Evolutionary conservation across 441 rosid species (phyloP).

Genomic region (Metrosideros polymorpha): DNA sequence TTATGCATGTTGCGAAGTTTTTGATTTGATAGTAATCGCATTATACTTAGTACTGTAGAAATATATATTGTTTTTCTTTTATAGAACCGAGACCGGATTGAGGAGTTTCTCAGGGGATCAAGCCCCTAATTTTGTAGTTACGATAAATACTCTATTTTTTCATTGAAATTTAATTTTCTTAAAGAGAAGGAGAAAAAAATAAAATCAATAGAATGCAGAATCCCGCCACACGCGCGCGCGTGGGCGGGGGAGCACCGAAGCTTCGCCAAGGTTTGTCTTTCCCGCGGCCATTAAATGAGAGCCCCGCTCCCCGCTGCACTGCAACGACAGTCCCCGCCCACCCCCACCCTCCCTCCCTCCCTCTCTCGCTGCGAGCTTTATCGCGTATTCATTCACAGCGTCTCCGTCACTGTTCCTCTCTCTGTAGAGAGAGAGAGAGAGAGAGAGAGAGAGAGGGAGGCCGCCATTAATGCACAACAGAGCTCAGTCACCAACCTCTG

Average conservation of each 20-base stretch:
- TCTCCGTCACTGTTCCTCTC: too few relatives aligned
- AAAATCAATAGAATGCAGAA: not conserved
- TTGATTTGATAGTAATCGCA: too few relatives aligned
- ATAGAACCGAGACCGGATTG: too few relatives aligned
- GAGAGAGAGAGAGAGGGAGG: not conserved
- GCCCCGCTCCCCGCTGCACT: not conserved
- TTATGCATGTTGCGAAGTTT: too few relatives aligned
- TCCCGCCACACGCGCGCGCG: not conserved
- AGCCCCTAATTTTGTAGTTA: too few relatives aligned
- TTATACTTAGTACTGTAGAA: too few relatives aligned
- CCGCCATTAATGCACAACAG: constrained; percentile 46
- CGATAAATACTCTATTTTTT: too few relatives aligned
- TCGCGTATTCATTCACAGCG: constrained; percentile 28
- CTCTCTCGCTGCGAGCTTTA: not conserved
- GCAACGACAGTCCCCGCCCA: not conserved
- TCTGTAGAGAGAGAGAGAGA: too few relatives aligned
- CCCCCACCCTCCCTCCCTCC: too few relatives aligned
- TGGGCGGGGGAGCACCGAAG: not conserved
- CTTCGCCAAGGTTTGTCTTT: constrained; percentile 20
- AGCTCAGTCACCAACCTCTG: constrained; percentile 48
- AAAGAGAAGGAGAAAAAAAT: too few relatives aligned
- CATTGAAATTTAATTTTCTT: too few relatives aligned
- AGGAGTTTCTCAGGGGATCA: rapidly evolving
- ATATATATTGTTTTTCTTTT: too few relatives aligned
- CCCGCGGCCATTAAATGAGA: constrained; percentile 67